phyloP scores from a whole-genome alignment of 176 grass and related monocot genomes.

The Cymbopogon citratus region DNA sequence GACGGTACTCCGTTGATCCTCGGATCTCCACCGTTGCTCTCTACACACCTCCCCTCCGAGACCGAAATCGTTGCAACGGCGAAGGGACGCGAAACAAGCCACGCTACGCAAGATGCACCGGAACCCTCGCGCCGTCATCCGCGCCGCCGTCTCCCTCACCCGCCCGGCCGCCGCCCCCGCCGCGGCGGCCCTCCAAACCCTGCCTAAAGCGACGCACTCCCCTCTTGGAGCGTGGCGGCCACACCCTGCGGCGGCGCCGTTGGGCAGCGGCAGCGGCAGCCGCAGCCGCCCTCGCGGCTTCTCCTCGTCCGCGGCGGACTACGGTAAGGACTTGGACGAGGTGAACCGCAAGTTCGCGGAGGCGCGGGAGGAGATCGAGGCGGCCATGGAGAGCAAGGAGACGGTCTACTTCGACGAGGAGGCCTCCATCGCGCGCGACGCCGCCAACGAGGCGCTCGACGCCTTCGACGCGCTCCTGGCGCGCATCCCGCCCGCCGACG shows the following conservation, averaged over 20 bases:
- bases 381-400: conserved; percentile 92
- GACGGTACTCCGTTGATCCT: too few species aligned
- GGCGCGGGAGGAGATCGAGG: conserved; percentile 93
- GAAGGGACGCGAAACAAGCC: neutral
- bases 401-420: conserved; percentile 97
- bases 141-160: conserved; percentile 42
- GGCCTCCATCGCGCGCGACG: conserved; percentile 74
- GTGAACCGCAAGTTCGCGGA: conserved; percentile 96
- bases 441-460: conserved; percentile 46
- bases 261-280: neutral
- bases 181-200: neutral
- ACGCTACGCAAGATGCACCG: conserved; percentile 43
- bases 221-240: neutral
- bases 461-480: conserved; percentile 72
- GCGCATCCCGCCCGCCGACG: conserved; percentile 56
- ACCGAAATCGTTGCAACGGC: neutral
- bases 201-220: neutral
- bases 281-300: conserved; percentile 24
- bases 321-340: conserved; percentile 81
- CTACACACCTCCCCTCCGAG: neutral
- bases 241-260: neutral
- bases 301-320: conserved; percentile 29
- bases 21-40: neutral
- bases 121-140: conserved; percentile 57
- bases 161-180: neutral